Percentiles rank a stretch among this genome's conserved stretches.
phyloP scores from a whole-genome alignment of 2,329 filamentous ascomycete genomes.

The Plenodomus tracheiphilus region DNA sequence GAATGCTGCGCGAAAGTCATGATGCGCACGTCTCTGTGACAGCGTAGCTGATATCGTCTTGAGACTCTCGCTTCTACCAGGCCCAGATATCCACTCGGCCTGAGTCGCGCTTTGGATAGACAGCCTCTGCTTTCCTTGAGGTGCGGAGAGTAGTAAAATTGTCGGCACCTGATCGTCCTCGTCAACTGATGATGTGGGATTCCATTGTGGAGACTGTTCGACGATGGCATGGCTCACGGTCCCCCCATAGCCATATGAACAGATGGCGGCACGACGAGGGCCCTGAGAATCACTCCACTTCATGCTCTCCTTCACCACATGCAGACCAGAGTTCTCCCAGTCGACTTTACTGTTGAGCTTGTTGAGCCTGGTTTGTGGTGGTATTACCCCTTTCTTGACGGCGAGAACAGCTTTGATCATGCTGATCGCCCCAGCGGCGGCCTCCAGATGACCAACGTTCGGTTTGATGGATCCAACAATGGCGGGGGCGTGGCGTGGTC shows the following conservation, averaged over 20 bases:
- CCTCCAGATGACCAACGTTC: conserved; percentile 50
- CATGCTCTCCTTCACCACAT: no score
- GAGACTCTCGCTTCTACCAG: no score
- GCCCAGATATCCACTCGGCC: no score
- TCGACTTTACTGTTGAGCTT: conserved; percentile 31
- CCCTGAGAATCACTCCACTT: no score
- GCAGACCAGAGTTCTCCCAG: no score
- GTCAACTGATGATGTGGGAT: no score
- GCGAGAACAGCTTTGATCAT: conserved; percentile 45
- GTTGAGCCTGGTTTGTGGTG: conserved; percentile 40
- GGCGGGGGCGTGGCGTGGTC: conserved; percentile 1
- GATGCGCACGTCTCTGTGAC: not conserved
- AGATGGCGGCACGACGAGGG: not conserved
- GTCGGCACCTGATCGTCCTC: not conserved
- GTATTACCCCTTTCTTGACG: conserved; percentile 25
- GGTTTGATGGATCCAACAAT: conserved; percentile 38
- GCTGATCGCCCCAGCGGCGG: conserved; percentile 43
- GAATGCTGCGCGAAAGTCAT: not conserved
- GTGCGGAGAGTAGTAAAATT: not conserved
- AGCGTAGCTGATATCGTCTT: not conserved
- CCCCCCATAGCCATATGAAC: not conserved
- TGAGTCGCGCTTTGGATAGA: not conserved
- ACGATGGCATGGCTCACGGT: not conserved
- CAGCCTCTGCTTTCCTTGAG: not conserved
- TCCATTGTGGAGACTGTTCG: no score